Evolutionary conservation across 1,139 yeast genomes (phyloP), one percentile per base, ranked within the genome.

Genomic region (Saccharomyces hybrid): DNA sequence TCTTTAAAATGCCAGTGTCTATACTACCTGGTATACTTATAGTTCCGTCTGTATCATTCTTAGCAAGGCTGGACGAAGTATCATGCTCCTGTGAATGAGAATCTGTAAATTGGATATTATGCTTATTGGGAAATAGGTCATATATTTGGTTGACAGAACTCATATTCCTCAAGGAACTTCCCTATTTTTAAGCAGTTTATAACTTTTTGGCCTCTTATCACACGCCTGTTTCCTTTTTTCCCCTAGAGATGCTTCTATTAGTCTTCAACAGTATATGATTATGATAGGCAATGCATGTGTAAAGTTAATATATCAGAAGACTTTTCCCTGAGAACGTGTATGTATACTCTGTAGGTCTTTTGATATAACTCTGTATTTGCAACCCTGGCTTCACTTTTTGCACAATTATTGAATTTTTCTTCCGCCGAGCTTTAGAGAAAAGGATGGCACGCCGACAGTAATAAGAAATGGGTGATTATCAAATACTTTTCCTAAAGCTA

Each of bases 121-220:
- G 60, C 25, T 53, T 54, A 27, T 56, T 54, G 14, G 66, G 66
- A 56, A 63, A 63, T 42, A 63, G 53, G 20, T 59, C 64, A 32
- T 49, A 16, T 32, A 20, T 5, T 16, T 38, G 25, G 25, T 38
- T 8, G 25, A 11, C 20, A 16, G 44, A 38, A 20, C n/a, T 23
- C 44, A 38, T 38, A 20, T 38, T 20, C 44, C 23, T 16, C 7
- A 11, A 38, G 25, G 13, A 38, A 20, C 6, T 38, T 23, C 44
- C 44, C 13, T 16, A 20, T 16, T 20, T 9, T 8, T 4, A 16
- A 38, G 26, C 25, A 20, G 20, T 38, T 38, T 20, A 16, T 20
- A 5, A 38, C 6, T 38, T 38, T 38, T 6, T 16, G 44, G 26
- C 44, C 20, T 20, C 11, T 38, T 16, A 38, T 14, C 13, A 38